These are phyloP conservation scores for Chloris gayana DNA, from an alignment of 176 grass and related monocot genomes.

Conservation along the genomic window DNA sequence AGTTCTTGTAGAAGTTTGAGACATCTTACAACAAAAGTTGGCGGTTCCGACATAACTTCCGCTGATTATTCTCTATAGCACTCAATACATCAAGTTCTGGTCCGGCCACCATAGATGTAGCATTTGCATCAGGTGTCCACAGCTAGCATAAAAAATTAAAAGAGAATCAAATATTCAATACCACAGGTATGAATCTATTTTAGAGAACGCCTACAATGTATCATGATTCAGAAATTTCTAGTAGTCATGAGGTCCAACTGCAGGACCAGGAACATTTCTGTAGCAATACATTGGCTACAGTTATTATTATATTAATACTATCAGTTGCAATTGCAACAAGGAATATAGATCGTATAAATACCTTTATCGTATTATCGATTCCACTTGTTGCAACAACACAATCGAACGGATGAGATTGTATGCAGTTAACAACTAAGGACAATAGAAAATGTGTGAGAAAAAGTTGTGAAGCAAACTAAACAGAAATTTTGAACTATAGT, in stretches of 20 bases:
- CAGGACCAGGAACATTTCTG: background rate
- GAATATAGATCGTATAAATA: constrained; percentile 36
- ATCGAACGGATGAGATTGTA: constrained; percentile 96
- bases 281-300: background rate
- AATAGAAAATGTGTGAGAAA: constrained; percentile 39
- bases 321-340: background rate
- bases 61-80: constrained; percentile 91
- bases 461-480: background rate
- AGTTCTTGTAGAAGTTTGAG: background rate
- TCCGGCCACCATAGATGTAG: constrained; percentile 65
- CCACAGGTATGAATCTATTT: background rate
- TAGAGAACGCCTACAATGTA: background rate
- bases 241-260: background rate
- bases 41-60: constrained; percentile 68
- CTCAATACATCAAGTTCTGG: constrained; percentile 74
- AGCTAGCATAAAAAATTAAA: constrained; percentile 50
- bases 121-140: constrained; percentile 81
- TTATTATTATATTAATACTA: background rate
- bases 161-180: constrained; percentile 12
- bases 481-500: constrained; percentile 29
- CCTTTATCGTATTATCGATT: constrained; percentile 94
- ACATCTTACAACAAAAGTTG: constrained; percentile 75
- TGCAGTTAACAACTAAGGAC: constrained; percentile 91
- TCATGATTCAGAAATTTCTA: background rate
- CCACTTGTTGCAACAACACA: constrained; percentile 93